Percentiles rank a stretch among this genome's conserved stretches.
phyloP scores from a whole-genome alignment of 176 grass and related monocot genomes.

The Oryza glaberrima region DNA sequence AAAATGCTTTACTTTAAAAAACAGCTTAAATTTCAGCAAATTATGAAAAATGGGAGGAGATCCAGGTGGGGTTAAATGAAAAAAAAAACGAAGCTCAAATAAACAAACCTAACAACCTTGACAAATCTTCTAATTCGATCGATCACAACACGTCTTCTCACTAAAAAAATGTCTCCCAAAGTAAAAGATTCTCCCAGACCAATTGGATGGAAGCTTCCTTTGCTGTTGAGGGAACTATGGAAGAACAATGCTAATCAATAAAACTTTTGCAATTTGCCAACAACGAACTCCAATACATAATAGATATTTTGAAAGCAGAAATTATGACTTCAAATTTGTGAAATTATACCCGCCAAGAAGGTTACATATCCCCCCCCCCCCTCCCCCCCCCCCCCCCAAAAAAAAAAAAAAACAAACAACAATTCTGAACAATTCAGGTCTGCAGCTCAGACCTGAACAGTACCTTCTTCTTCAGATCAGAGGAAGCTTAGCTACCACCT shows the following conservation, averaged over 20 bases:
- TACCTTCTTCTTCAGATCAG: slow-evolving; percentile 28
- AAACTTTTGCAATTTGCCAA: neutral
- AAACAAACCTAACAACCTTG: slow-evolving; percentile 21
- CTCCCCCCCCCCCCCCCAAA: too few species aligned
- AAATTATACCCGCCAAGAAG: neutral
- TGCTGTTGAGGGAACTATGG: neutral
- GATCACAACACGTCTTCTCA: slow-evolving; percentile 18
- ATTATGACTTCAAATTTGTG: neutral
- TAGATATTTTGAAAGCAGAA: neutral
- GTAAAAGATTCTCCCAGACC: slow-evolving; percentile 18
- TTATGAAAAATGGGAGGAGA: neutral
- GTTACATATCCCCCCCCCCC: neutral
- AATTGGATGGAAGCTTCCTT: slow-evolving; percentile 39
- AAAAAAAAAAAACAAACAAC: neutral
- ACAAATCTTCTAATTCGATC: slow-evolving; percentile 18
- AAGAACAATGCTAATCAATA: neutral
- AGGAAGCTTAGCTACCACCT: neutral
- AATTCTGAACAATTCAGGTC: neutral
- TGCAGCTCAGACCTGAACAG: neutral
- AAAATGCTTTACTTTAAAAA: too few species aligned
- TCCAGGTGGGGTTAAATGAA: neutral
- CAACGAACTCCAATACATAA: neutral
- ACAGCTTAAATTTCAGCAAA: too few species aligned
- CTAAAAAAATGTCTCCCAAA: neutral
- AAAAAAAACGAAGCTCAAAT: neutral